Conservation (phyloP, 768 basidiomycete genomes). For the Lactarius quietus region DNA sequence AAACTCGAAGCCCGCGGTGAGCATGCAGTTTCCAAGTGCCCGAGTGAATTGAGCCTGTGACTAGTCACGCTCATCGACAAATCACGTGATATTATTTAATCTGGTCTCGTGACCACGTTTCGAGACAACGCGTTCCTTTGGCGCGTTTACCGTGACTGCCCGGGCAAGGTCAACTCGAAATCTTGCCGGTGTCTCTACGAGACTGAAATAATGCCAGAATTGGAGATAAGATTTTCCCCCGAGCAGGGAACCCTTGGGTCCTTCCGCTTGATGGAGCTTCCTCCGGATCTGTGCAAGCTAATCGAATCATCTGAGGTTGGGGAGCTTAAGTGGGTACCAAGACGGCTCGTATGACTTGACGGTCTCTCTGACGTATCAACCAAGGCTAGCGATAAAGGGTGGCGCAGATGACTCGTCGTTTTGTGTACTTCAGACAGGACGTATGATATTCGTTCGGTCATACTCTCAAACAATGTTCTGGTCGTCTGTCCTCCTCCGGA, state of each 20-base stretch:
- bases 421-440: constrained; percentile 81
- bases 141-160: neutral
- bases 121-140: too few species aligned
- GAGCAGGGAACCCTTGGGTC: constrained; percentile 46
- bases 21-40: too few species aligned
- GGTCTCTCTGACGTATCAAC: constrained; percentile 16
- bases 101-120: too few species aligned
- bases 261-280: constrained; percentile 72
- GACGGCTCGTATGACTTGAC: constrained; percentile 10
- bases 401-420: constrained; percentile 76
- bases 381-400: constrained; percentile 65
- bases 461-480: constrained; percentile 82
- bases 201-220: constrained; percentile 39
- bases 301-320: constrained; percentile 50
- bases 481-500: constrained; percentile 53
- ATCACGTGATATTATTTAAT: too few species aligned
- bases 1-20: too few species aligned
- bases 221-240: constrained; percentile 51
- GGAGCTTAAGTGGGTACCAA: constrained; percentile 9
- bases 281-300: constrained; percentile 59
- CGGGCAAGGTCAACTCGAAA: neutral
- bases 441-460: constrained; percentile 80
- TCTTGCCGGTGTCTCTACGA: neutral
- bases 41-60: too few species aligned
- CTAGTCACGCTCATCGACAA: too few species aligned